Evolutionary conservation across 768 basidiomycete genomes (phyloP), one percentile per base, ranked within the genome.

Genomic region (Lentinula sp.): DNA sequence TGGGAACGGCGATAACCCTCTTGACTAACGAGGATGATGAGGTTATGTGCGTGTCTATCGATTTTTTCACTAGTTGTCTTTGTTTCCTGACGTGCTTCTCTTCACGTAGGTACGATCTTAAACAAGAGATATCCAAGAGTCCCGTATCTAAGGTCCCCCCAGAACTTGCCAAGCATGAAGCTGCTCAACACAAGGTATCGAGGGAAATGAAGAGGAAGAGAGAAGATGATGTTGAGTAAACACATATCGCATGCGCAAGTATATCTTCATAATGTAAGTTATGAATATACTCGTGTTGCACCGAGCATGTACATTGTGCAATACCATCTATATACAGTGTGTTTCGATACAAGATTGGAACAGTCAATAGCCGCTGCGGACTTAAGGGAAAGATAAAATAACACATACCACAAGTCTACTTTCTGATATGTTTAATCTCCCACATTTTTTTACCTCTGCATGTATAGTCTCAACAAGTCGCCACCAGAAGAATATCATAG

Each of bases 151-250:
- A 95, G 71, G 89, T 97, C 59, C 83, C 95, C 7, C 72, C 81
- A 6, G 95, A 98, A 69, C 78, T 98, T 60, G 93, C 91, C 12
- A 88, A 90, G 67, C 96, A 98, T 72, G 93, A 95, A 69, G 77
- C 93, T 0, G 94, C 95, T 5, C 92, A 93, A 73, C 91, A 94
- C 71, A 88, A 87, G 70, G 88, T 97, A 46, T 90, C 94, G 59
- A 80, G 87, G 68, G 95, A 96, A 74, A 97, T 96, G 95, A 97
- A 95, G 79, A 82, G 93, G 66, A 94, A 93, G 77, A 82, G 92
- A 45, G 92, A 94, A 52, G 92, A 94, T 32, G 92, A 93, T 72
- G 74, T 84, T 66, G 86, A 79, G 0, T 86, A 67, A 71, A 28
- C n/a, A n/a, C n/a, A n/a, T 28, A 28, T 28, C 4, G 28, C 28